phyloP scores from a whole-genome alignment of 139 green algal species.

The Bryopsis sp. region DNA sequence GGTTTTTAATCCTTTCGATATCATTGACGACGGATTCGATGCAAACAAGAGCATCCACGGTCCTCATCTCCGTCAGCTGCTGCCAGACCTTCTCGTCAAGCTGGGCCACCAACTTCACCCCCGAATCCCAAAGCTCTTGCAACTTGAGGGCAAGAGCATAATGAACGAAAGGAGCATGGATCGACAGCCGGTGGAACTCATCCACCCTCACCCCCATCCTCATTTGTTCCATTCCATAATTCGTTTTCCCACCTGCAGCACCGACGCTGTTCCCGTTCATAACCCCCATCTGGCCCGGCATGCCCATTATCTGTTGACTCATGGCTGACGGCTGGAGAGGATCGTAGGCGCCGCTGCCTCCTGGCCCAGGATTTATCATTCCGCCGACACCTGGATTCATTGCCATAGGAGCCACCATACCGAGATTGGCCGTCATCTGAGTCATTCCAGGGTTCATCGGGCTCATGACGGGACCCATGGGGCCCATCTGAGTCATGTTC shows the following conservation, averaged over 20 bases:
- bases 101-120: conserved; percentile 43
- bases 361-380: neutral
- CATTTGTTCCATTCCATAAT: conserved; percentile 37
- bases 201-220: conserved; percentile 46
- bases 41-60: conserved; percentile 21
- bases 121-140: conserved; percentile 51
- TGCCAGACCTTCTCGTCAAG: conserved; percentile 40
- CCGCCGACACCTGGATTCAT: neutral
- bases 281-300: neutral
- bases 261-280: neutral
- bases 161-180: conserved; percentile 38
- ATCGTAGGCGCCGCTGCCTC: neutral
- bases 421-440: neutral
- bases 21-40: conserved; percentile 29
- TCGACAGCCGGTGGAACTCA: conserved; percentile 48
- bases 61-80: conserved; percentile 23
- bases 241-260: neutral
- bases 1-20: conserved; percentile 26
- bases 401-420: neutral
- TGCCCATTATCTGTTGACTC: neutral
- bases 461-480: neutral
- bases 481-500: neutral
- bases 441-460: neutral
- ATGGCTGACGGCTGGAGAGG: conserved; percentile 4
- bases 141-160: conserved; percentile 37